Percentiles rank a stretch among this genome's conserved stretches.
Evolutionary conservation across 2,329 filamentous ascomycete species (phyloP).

Genomic region (Penicillium sp.): DNA sequence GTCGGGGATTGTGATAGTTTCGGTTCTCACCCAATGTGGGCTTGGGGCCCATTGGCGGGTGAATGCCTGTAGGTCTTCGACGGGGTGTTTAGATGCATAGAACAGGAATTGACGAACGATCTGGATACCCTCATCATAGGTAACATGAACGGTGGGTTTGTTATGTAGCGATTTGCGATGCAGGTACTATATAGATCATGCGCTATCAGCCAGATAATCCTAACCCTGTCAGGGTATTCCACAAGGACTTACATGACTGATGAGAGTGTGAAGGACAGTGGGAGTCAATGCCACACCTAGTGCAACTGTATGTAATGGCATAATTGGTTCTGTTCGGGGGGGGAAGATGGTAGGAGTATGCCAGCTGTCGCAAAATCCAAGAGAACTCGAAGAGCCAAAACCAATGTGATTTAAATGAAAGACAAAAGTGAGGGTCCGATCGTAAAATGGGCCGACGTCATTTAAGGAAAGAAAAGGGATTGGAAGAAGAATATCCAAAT

Average conservation of each 20-base stretch:
- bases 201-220: not conserved
- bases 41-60: slow-evolving; percentile 88
- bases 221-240: not conserved
- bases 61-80: slow-evolving; percentile 91
- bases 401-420: not conserved
- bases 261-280: slow-evolving; percentile 79
- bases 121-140: slow-evolving; percentile 89
- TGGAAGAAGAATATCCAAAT: not conserved
- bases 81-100: slow-evolving; percentile 82
- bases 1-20: slow-evolving; percentile 65
- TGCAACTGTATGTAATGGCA: slow-evolving; percentile 74
- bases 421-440: not conserved
- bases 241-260: slow-evolving; percentile 71
- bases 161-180: slow-evolving; percentile 72
- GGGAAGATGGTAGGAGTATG: not conserved
- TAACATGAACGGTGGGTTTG: slow-evolving; percentile 85
- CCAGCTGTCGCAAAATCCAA: not conserved
- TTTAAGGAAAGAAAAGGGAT: not conserved
- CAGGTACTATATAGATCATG: slow-evolving; percentile 65
- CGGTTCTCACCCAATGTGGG: slow-evolving; percentile 81
- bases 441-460: not conserved
- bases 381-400: not conserved
- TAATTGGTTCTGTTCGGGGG: slow-evolving; percentile 30
- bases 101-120: slow-evolving; percentile 82
- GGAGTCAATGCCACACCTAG: slow-evolving; percentile 83